Percentiles rank a stretch among this genome's conserved stretches.
These are phyloP conservation scores for Trichoderma koningii DNA, from an alignment of 2,329 filamentous ascomycete species.

Conservation along the genomic window DNA sequence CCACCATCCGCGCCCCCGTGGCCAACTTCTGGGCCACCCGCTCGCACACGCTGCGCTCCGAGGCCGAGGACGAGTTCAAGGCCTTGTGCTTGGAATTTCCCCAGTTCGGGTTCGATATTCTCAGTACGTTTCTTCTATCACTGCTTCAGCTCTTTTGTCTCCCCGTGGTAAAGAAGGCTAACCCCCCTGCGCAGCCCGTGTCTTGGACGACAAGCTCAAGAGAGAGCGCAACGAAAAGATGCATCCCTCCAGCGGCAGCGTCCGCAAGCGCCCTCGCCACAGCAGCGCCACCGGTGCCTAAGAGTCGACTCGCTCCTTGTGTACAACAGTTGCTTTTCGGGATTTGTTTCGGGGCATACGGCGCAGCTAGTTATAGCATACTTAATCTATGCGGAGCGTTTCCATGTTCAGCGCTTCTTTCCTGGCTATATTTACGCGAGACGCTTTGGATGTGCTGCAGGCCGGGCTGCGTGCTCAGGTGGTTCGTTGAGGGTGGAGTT, in stretches of 20 bases:
- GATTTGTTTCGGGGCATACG: background rate
- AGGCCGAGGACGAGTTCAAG: constrained; percentile 85
- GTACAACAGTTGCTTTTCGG: background rate
- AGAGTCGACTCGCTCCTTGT: background rate
- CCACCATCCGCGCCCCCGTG: constrained; percentile 75
- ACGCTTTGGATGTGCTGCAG: background rate
- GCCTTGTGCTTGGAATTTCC: constrained; percentile 84
- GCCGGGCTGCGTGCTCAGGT: background rate
- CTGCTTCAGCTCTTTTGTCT: background rate
- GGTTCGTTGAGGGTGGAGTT: background rate
- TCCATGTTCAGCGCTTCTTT: background rate
- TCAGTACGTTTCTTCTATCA: constrained; percentile 58
- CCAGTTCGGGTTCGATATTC: constrained; percentile 89
- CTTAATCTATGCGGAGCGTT: background rate
- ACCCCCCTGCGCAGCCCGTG: constrained; percentile 52
- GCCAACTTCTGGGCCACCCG: constrained; percentile 89
- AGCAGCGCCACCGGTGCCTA: constrained; percentile 42
- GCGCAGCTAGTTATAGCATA: background rate
- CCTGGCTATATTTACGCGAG: background rate
- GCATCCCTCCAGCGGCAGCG: constrained; percentile 53
- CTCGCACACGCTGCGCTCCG: constrained; percentile 77
- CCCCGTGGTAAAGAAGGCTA: too few species aligned
- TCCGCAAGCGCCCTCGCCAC: constrained; percentile 59
- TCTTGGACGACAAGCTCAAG: constrained; percentile 68
- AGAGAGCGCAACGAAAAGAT: constrained; percentile 62